Conservation (phyloP, 768 basidiomycete species). For the Podaxis sp. region DNA sequence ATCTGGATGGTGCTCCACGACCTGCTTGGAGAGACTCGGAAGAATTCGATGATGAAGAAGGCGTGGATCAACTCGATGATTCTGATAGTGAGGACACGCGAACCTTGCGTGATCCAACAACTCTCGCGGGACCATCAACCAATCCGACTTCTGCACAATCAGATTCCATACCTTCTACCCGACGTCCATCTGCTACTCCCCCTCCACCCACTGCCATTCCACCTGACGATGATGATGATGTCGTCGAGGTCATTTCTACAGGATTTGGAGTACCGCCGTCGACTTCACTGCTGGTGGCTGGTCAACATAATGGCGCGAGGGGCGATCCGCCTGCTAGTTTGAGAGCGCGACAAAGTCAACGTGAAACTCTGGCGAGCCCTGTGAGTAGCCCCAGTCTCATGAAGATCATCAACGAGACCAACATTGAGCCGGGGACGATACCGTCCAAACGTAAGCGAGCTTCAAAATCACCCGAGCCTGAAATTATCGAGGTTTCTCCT, state of each 20-base stretch:
- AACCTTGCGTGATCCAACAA: not conserved
- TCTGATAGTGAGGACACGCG: not conserved
- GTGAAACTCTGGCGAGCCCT: not conserved
- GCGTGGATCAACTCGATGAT: slow-evolving; percentile 1
- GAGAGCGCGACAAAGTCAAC: not conserved
- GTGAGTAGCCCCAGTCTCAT: slow-evolving; percentile 4
- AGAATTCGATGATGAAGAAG: slow-evolving; percentile 5
- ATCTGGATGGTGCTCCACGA: not conserved
- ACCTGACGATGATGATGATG: not conserved
- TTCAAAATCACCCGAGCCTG: slow-evolving; percentile 11
- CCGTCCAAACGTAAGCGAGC: slow-evolving; percentile 2
- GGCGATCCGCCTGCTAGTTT: not conserved
- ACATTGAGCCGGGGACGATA: not conserved
- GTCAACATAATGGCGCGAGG: not conserved
- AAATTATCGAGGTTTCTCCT: slow-evolving; percentile 12
- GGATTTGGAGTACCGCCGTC: not conserved
- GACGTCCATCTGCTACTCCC: not conserved
- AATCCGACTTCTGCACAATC: not conserved
- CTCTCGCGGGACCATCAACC: not conserved
- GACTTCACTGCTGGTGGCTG: not conserved
- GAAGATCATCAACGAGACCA: slow-evolving; percentile 3
- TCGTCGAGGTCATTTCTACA: not conserved
- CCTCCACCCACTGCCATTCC: not conserved
- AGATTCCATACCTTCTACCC: not conserved
- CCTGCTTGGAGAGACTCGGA: not conserved